Evolutionary conservation across 129 eudicot genomes (phyloP).

Genomic region (Arctium lappa): DNA sequence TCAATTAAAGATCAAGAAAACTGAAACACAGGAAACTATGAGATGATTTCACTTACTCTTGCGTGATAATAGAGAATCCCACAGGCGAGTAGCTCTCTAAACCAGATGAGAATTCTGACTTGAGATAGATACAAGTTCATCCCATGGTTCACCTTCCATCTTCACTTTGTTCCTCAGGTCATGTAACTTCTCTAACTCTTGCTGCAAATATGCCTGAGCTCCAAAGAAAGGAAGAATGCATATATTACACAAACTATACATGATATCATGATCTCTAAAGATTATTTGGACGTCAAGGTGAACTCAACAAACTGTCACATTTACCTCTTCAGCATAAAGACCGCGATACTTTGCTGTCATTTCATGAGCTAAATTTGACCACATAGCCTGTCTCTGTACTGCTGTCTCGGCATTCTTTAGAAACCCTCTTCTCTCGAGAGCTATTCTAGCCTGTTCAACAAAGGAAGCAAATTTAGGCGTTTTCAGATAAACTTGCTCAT

Average conservation of each 20-base stretch:
- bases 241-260: conserved; percentile 13
- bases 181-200: conserved; percentile 95
- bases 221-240: conserved; percentile 9
- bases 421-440: conserved; percentile 88
- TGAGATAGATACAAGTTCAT: conserved; percentile 94
- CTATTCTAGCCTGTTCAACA: conserved; percentile 81
- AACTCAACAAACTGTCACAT: background rate
- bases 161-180: conserved; percentile 94
- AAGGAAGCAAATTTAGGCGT: conserved; percentile 10
- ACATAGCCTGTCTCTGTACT: conserved; percentile 92
- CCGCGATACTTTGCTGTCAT: conserved; percentile 98
- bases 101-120: conserved; percentile 95
- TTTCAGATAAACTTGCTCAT: background rate
- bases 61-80: conserved; percentile 96
- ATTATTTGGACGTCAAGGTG: background rate
- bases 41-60: conserved; percentile 58
- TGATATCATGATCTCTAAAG: background rate
- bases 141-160: conserved; percentile 98
- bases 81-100: conserved; percentile 86
- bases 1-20: background rate
- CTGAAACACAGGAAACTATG: background rate
- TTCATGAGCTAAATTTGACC: conserved; percentile 99
- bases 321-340: conserved; percentile 99
- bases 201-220: conserved; percentile 93
- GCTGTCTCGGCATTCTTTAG: conserved; percentile 92